Percentiles rank a stretch among this genome's conserved stretches.
Evolutionary conservation across 2,329 filamentous ascomycete species (phyloP).

Genomic region (Talaromyces sp.): DNA sequence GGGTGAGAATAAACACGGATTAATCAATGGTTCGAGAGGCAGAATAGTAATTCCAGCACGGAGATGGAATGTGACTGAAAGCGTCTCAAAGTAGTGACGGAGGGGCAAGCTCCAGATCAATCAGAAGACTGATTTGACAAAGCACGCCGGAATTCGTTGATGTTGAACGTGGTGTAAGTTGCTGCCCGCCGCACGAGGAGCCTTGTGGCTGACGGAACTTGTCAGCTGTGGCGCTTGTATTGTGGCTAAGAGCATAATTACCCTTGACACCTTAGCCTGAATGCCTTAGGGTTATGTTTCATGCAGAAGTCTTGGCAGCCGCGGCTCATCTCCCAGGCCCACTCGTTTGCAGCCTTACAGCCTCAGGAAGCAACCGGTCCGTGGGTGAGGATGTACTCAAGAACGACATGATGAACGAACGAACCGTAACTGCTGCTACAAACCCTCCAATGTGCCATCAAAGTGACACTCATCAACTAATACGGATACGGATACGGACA

Average conservation of each 20-base stretch:
- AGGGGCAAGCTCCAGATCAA: conserved; percentile 7
- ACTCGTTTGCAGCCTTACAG: conserved; percentile 4
- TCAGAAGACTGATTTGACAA: background rate
- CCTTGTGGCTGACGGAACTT: conserved; percentile 1
- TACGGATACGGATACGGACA: background rate
- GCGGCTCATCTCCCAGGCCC: background rate
- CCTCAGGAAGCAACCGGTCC: background rate
- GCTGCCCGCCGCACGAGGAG: conserved; percentile 11
- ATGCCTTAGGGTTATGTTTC: background rate
- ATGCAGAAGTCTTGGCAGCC: background rate
- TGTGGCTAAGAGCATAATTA: background rate
- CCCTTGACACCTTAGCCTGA: background rate
- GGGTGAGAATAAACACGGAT: conserved; percentile 16
- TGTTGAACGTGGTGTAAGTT: conserved; percentile 19
- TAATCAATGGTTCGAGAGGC: conserved; percentile 3
- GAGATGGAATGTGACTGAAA: background rate
- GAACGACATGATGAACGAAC: background rate
- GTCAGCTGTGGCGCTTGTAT: background rate
- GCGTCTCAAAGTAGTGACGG: background rate
- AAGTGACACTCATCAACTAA: background rate
- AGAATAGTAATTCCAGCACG: background rate
- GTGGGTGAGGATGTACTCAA: background rate
- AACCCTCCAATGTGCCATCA: background rate
- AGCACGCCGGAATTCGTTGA: conserved; percentile 12
- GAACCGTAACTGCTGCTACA: too few species aligned